These are phyloP conservation scores for Colletotrichum tropicale DNA, from an alignment of 2,329 filamentous ascomycete species.

Conservation along the genomic window DNA sequence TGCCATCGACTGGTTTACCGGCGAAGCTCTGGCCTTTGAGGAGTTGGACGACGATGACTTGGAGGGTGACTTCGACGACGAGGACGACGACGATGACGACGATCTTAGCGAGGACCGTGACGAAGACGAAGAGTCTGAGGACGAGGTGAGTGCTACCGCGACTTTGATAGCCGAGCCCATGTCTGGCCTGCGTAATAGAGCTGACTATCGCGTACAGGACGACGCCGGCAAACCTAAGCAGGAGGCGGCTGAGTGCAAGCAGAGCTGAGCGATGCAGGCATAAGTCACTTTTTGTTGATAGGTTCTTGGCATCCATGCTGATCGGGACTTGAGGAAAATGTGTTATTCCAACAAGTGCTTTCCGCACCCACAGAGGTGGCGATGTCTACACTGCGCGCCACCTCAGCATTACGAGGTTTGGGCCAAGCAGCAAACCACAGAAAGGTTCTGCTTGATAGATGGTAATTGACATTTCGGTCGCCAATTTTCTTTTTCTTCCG, in stretches of 20 bases:
- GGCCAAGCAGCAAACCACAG: neutral
- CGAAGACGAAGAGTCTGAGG: slow-evolving; percentile 80
- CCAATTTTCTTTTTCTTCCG: neutral
- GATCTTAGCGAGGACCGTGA: slow-evolving; percentile 85
- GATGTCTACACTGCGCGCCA: neutral
- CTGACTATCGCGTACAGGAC: slow-evolving; percentile 59
- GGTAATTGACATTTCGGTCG: slow-evolving; percentile 19
- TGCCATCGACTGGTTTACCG: slow-evolving; percentile 99
- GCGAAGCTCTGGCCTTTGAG: slow-evolving; percentile 95
- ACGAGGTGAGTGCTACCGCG: slow-evolving; percentile 62
- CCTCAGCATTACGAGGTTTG: neutral
- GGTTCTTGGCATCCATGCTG: neutral
- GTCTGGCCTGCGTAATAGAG: neutral
- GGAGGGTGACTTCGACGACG: slow-evolving; percentile 82
- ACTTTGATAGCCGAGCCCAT: neutral
- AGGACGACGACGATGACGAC: slow-evolving; percentile 91
- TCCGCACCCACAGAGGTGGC: neutral
- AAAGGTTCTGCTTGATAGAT: slow-evolving; percentile 18
- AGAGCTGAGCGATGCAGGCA: slow-evolving; percentile 68
- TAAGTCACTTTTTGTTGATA: slow-evolving; percentile 31
- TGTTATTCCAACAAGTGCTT: neutral
- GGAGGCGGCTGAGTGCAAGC: slow-evolving; percentile 95
- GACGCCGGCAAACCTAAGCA: slow-evolving; percentile 90
- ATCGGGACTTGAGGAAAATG: neutral
- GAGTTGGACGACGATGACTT: slow-evolving; percentile 85